Base-by-base conservation (phyloP, 352 stramenopile species). In the Pythium insidiosum region DNA sequence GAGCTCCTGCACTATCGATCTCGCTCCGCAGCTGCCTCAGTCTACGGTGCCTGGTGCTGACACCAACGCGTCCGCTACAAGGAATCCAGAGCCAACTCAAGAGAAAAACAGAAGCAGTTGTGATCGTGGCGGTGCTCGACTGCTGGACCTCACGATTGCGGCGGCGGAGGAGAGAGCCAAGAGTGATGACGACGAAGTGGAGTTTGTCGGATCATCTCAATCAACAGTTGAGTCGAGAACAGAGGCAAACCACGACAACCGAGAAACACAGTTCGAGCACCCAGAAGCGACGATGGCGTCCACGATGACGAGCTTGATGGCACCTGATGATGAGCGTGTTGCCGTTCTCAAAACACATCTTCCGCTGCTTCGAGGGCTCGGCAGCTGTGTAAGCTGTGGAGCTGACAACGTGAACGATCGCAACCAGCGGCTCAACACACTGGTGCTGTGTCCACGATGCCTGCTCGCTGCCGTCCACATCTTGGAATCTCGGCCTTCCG, bases 351-450 rank as follows among this genome's bases (percentile, higher is more conserved):
- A 15, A 15, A 33, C 28, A 15, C 28, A 33, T 15, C 9, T 84
- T 5, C 78, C 66, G 68, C 40, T 63, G 23, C 38, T 54, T 15
- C 34, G 44, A 5, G 29, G 48, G 3, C 44, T 66, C 25, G 43
- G 57, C 10, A 25, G 25, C 24, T 84, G 71, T 20, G 56, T 54
- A 46, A 38, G 76, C 35, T 84, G 71, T 37, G 59, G 60, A 2
- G 30, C 50, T 21, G 57, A 58, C 7, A 75, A 77, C 34, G 6
- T 1, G 39, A 47, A 63, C 41, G 68, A 63, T 5, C 38, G 41
- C 28, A 64, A 81, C 25, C 72, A 84, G 44, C 63, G 68, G 2
- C 58, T 82, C 26, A 84, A 82, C 37, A 61, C 61, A 7, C 60
- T 58, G 21, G 63, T 75, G n/a, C 31, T 84, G 24, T 84, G 72